These are phyloP conservation scores for Cordia subcordata DNA, from an alignment of 257 asterid genomes.

Conservation along the genomic window DNA sequence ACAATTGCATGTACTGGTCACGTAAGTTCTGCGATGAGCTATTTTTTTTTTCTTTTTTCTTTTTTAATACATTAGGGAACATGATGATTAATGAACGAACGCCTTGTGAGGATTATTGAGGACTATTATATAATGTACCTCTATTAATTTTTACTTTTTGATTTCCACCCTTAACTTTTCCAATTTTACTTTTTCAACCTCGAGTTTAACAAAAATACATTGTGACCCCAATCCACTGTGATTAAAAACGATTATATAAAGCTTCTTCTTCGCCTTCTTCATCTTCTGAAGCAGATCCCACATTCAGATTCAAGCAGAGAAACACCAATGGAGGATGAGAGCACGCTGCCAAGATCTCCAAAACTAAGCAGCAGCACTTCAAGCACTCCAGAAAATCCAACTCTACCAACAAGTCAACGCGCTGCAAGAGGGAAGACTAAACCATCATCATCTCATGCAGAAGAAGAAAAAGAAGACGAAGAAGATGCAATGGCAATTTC, in stretches of 20 bases:
- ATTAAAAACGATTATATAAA: no score
- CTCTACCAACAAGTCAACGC: not conserved
- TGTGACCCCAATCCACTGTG: not conserved
- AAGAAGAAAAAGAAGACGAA: not conserved
- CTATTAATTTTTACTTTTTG: no score
- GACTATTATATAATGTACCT: no score
- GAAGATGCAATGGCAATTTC: constrained; percentile 37
- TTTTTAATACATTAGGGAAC: no score
- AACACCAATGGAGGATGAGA: not conserved
- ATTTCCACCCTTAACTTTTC: no score
- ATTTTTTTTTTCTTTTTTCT: no score
- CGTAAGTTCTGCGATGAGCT: no score
- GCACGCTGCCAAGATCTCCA: not conserved
- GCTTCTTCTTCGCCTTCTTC: no score
- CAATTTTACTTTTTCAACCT: not conserved
- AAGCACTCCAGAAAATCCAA: not conserved
- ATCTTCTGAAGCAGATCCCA: not conserved
- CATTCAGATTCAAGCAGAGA: not conserved
- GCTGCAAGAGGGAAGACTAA: not conserved
- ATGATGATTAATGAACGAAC: no score
- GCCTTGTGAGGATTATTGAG: no score
- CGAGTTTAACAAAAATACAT: not conserved
- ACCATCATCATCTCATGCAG: not conserved
- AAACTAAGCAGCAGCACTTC: not conserved
- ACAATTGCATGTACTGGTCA: no score